Evolutionary conservation across 2,329 filamentous ascomycete species (phyloP), one percentile per base, ranked within the genome.

Genomic region (Talaromyces albobiverticillius): DNA sequence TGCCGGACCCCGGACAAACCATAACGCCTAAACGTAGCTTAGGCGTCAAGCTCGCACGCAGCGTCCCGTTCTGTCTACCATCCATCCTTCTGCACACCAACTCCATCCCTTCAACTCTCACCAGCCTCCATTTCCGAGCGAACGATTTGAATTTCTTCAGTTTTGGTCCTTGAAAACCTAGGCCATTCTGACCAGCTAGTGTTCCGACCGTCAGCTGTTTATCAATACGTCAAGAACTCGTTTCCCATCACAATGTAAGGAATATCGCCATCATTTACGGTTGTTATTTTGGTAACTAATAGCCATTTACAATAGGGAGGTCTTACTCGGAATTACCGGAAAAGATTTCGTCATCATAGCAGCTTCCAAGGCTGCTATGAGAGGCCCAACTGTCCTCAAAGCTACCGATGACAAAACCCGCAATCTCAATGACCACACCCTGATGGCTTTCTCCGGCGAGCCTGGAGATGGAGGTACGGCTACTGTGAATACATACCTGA

Each of bases 271-370:
- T 51, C 46, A 34, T 18, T 10, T 23, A 2, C 26, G 31, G 38
- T 31, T 9, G 25, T 25, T 14, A 36, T 32, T 31, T 7, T 13
- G 23, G 23, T 32, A 42, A 18, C 51, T 54, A 25, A 50, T 46
- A 41, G 38, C 50, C 38, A 14, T 46, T 42, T 23, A 29, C n/a
- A 11, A 22, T 22, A 97, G 92, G 94, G 94, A 99, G 85, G 90
- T 97, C 73, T 83, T 99, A 71, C 84, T 99, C 65, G 94, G 94
- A 69, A 96, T 99, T 75, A 96, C 93, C 57, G 95, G 94, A 80
- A 96, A 96, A 82, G 95, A 99, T 84, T 99, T 96, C 76, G 95
- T 92, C 79, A 86, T 99, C 82, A 86, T 99, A 73, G 94, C 91
- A 67, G 90, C 94, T 67, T 97, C 92, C 60, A 97, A 99, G 81